phyloP scores from a whole-genome alignment of 306 rosid genomes.

The Mucuna pruriens region DNA sequence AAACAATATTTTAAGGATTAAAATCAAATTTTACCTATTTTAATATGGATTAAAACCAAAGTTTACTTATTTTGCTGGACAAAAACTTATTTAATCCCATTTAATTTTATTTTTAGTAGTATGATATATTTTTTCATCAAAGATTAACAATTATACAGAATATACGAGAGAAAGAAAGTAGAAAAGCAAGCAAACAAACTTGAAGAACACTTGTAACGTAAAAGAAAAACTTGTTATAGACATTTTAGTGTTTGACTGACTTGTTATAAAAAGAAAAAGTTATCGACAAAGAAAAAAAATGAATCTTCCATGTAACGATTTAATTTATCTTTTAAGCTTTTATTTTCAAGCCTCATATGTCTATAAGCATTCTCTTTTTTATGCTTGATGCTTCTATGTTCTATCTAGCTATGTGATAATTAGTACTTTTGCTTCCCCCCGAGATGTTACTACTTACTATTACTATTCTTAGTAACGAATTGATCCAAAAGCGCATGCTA shows the following conservation, averaged over 20 bases:
- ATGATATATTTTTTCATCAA: neutral
- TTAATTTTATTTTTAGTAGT: neutral
- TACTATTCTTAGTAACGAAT: neutral
- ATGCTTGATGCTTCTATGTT: no score
- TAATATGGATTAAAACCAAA: no score
- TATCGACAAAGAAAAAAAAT: neutral
- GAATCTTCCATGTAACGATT: conserved; percentile 29
- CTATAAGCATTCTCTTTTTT: neutral
- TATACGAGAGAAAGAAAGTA: neutral
- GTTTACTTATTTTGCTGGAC: no score
- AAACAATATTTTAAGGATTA: no score
- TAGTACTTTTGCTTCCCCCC: neutral
- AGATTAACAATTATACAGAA: neutral
- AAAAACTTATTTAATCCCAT: neutral
- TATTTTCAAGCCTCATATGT: neutral
- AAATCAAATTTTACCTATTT: no score
- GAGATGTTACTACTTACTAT: no score
- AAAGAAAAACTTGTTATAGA: conserved; percentile 34
- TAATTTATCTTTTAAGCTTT: conserved; percentile 17
- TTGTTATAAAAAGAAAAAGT: conserved; percentile 2
- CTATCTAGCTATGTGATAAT: neutral
- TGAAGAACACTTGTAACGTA: conserved; percentile 14
- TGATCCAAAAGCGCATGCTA: neutral
- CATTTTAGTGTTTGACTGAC: neutral
- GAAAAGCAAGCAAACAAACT: conserved; percentile 18